These are phyloP conservation scores for Lignosus rhinocerotis DNA, from an alignment of 1,284 basidiomycete genomes.

Conservation along the genomic window DNA sequence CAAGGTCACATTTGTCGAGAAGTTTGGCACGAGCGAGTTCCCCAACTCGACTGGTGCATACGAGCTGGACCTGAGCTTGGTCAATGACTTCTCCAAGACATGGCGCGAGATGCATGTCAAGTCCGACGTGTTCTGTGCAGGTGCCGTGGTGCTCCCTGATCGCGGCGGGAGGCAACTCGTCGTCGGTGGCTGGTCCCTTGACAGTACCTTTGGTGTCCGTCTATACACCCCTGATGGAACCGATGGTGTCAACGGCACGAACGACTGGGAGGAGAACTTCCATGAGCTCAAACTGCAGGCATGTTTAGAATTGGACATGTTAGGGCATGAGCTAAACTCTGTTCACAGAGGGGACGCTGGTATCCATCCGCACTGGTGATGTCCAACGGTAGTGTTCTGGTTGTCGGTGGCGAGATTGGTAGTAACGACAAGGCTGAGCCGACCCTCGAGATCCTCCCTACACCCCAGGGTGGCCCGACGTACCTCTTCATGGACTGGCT, in stretches of 20 bases:
- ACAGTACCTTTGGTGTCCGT: conserved; percentile 68
- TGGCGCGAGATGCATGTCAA: conserved; percentile 77
- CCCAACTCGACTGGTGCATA: conserved; percentile 74
- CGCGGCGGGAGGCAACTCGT: conserved; percentile 68
- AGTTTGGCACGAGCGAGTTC: conserved; percentile 52
- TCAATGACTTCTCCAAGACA: conserved; percentile 50
- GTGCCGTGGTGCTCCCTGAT: conserved; percentile 70
- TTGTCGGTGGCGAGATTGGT: conserved; percentile 74
- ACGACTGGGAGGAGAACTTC: conserved; percentile 68
- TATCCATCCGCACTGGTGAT: conserved; percentile 68
- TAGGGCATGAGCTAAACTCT: not conserved
- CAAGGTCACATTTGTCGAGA: conserved; percentile 78
- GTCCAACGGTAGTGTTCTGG: conserved; percentile 68
- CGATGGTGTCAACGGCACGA: conserved; percentile 60
- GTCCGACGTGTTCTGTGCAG: conserved; percentile 77
- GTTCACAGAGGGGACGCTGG: conserved; percentile 60
- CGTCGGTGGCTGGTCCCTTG: conserved; percentile 65
- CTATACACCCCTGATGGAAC: conserved; percentile 62
- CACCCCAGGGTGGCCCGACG: conserved; percentile 43
- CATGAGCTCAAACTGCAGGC: conserved; percentile 53
- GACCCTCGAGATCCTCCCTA: conserved; percentile 61
- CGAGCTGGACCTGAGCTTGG: conserved; percentile 65
- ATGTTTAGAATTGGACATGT: conserved; percentile 7
- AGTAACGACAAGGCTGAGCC: conserved; percentile 66
- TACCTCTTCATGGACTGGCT: conserved; percentile 46